Conservation (phyloP, 2,329 filamentous ascomycete species). For the Diplodia corticola region DNA sequence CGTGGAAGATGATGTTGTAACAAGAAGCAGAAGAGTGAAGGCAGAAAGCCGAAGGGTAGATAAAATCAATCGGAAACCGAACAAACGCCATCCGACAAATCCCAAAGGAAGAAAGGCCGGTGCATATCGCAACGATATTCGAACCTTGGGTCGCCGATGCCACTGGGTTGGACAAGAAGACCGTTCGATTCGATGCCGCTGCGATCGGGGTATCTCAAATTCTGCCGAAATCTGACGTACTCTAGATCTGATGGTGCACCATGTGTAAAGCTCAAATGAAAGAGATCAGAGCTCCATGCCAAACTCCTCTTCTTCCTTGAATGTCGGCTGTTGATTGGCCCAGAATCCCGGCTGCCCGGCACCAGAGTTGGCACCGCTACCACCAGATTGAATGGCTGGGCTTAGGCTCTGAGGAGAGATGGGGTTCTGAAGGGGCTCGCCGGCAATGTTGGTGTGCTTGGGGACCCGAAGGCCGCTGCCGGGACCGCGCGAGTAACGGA, state of each 20-base stretch:
- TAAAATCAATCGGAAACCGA: constrained; percentile 10
- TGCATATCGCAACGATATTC: constrained; percentile 5
- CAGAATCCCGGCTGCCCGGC: constrained; percentile 41
- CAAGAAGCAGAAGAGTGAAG: neutral
- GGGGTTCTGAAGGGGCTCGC: constrained; percentile 65
- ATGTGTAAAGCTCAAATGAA: neutral
- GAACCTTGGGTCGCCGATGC: constrained; percentile 3
- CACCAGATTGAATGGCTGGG: constrained; percentile 63
- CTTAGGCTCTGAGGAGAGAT: constrained; percentile 60
- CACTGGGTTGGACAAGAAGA: constrained; percentile 4
- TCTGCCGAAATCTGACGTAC: constrained; percentile 23
- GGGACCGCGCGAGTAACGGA: constrained; percentile 79
- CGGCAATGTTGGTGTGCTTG: constrained; percentile 87
- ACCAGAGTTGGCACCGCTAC: constrained; percentile 53
- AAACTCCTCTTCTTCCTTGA: constrained; percentile 93
- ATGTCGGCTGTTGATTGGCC: constrained; percentile 46
- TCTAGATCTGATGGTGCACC: constrained; percentile 16
- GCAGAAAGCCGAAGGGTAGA: neutral
- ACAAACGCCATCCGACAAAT: constrained; percentile 17
- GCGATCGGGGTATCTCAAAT: constrained; percentile 24
- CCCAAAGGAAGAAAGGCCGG: constrained; percentile 10
- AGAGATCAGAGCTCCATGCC: constrained; percentile 64
- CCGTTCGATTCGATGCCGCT: constrained; percentile 19
- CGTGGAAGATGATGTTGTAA: constrained; percentile 20
- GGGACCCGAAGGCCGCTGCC: constrained; percentile 89